Evolutionary conservation across 257 asterid species (phyloP).

Genomic region (Solanum neorickii): DNA sequence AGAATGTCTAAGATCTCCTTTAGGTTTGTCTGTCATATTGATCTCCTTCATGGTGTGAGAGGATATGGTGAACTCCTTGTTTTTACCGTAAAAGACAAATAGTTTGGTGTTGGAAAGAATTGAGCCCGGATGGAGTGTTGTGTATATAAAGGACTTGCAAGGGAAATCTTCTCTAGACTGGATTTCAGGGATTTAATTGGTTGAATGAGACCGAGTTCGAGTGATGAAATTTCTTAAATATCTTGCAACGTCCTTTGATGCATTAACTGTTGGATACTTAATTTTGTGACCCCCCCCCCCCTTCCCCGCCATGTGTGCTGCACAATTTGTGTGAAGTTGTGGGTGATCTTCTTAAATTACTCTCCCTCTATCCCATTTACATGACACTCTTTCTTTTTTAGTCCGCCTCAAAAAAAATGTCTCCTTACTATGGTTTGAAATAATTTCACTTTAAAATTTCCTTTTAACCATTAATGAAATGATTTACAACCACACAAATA

Average conservation of each 20-base stretch:
- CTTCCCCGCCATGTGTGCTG: not conserved
- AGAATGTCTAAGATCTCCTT: not conserved
- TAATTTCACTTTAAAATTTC: too few species aligned
- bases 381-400: too few species aligned
- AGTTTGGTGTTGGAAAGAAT: not conserved
- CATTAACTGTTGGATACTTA: not conserved
- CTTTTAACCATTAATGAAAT: too few species aligned
- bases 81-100: not conserved
- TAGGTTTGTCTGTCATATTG: not conserved
- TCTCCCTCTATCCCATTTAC: too few species aligned
- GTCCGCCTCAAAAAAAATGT: too few species aligned
- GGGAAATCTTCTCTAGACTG: not conserved
- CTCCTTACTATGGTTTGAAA: too few species aligned
- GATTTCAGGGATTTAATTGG: not conserved
- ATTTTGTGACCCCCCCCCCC: not conserved
- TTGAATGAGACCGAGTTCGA: not conserved
- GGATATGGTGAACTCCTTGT: not conserved
- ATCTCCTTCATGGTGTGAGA: not conserved
- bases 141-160: not conserved
- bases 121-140: not conserved
- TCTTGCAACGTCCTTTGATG: not conserved
- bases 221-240: not conserved
- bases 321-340: not conserved
- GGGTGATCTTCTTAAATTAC: not conserved
- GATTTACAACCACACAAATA: too few species aligned